phyloP scores from a whole-genome alignment of 192 early-diverging fungal species.

The Podila verticillata region DNA sequence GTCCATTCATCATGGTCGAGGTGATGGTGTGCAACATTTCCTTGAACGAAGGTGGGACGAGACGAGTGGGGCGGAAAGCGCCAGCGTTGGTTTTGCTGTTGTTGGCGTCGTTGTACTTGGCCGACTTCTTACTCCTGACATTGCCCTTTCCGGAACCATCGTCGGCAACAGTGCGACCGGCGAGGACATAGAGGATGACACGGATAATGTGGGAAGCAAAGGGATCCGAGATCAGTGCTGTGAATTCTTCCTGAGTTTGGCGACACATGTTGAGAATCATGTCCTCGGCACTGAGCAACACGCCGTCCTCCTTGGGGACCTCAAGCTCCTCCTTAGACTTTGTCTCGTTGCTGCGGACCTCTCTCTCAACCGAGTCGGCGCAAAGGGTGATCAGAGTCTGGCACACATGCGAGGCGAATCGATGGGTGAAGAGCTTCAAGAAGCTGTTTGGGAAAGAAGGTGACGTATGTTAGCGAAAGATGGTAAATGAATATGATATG shows the following conservation, averaged over 20 bases:
- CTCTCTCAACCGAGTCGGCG: constrained; percentile 79
- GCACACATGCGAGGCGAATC: constrained; percentile 87
- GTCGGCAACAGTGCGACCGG: constrained; percentile 67
- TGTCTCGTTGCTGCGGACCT: constrained; percentile 61
- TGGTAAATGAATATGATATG: background rate
- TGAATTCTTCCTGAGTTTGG: constrained; percentile 55
- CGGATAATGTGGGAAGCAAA: constrained; percentile 84
- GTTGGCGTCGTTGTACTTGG: constrained; percentile 66
- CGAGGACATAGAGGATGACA: constrained; percentile 71
- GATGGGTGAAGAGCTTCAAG: constrained; percentile 78
- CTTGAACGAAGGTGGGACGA: constrained; percentile 74
- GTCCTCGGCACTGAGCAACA: constrained; percentile 74
- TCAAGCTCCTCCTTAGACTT: constrained; percentile 32
- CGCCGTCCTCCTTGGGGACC: constrained; percentile 51
- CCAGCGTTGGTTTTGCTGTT: constrained; percentile 55
- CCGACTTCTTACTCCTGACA: constrained; percentile 81
- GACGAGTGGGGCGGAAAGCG: constrained; percentile 43
- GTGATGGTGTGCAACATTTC: constrained; percentile 65
- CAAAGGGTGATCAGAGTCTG: constrained; percentile 82
- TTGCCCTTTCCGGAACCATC: constrained; percentile 59
- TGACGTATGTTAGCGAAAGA: background rate
- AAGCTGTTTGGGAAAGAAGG: constrained; percentile 29
- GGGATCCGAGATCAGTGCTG: constrained; percentile 72
- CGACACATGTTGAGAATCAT: constrained; percentile 70
- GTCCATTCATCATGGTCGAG: constrained; percentile 56